Percentiles rank a stretch among this genome's conserved stretches.
These are phyloP conservation scores for Scutellaria barbata DNA, from an alignment of 257 asterid species.

Conservation along the genomic window DNA sequence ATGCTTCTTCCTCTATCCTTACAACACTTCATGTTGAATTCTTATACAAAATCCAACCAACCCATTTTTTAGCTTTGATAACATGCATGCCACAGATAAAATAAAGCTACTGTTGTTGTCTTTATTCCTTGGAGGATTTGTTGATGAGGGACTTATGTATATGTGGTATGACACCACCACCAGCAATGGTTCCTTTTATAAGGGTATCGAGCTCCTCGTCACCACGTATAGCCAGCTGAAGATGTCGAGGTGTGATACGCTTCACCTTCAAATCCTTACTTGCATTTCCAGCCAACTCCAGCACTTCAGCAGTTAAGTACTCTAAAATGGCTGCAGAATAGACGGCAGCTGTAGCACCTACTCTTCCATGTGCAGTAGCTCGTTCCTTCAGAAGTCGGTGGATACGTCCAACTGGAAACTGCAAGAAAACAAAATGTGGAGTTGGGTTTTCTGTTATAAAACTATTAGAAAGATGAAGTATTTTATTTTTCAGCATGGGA, in stretches of 20 bases:
- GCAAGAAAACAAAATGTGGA: background rate
- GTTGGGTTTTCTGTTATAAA: background rate
- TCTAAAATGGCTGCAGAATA: constrained; percentile 55
- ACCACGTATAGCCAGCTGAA: constrained; percentile 56
- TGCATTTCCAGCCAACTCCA: constrained; percentile 60
- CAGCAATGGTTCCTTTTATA: constrained; percentile 55
- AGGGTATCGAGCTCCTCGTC: constrained; percentile 56
- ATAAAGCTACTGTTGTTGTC: background rate
- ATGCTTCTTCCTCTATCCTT: no score
- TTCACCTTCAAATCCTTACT: constrained; percentile 58
- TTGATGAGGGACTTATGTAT: constrained; percentile 60
- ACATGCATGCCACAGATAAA: no score
- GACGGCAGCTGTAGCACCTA: constrained; percentile 57
- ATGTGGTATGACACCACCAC: constrained; percentile 60
- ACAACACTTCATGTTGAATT: no score
- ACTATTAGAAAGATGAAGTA: no score
- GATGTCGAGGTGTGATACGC: constrained; percentile 57
- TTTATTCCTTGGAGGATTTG: constrained; percentile 51
- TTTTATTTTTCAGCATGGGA: no score
- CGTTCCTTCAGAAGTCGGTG: constrained; percentile 54
- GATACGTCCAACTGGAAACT: constrained; percentile 60
- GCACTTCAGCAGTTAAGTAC: constrained; percentile 50
- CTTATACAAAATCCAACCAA: no score
- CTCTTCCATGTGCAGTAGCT: constrained; percentile 53
- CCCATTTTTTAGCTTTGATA: no score